Evolutionary conservation across 129 eudicot genomes (phyloP), one percentile per base, ranked within the genome.

Genomic region (Cynara cardunculus): DNA sequence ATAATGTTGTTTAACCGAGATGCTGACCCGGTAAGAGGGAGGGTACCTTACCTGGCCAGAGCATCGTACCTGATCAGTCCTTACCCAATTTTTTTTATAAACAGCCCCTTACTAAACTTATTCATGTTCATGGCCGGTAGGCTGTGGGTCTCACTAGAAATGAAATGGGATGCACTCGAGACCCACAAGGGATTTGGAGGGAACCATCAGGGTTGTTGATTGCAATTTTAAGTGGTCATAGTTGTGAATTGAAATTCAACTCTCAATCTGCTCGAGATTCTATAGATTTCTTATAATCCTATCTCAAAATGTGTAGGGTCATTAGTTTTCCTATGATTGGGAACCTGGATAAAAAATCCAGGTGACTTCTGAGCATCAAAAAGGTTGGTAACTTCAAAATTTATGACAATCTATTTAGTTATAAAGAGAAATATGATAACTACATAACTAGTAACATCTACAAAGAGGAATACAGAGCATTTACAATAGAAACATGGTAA

Each of bases 251-350:
- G 37, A 14, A 69, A 69, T 27, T 69, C 10, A 27, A 31, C 1
- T 69, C 6, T 6, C 30, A 27, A 19, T 27, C 12, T 19, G 10
- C 11, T 21, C 62, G 37, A 72, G 0, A 22, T 1, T 1, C 7
- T 3, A 7, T n/a, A n/a, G n/a, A n/a, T n/a, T n/a, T n/a, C n/a
- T n/a, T n/a, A n/a, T n/a, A n/a, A n/a, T n/a, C 22, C 46, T n/a
- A 53, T 73, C 34, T 73, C 69, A 41, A 69, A 69, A 69, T 19
- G 75, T 69, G 34, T 44, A n/a, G 68, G 49, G 27, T 78, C 10
- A 18, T 26, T 10, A 26, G 19, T n/a, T 78, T 69, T 56, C 25
- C 6, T 34, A 39, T 67, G 41, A 67, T 77, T 32, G 80, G 59
- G n/a, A 14, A 44, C 18, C 0, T 10, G 18, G 59, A 44, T 44